A percentile compares a stretch with the other conserved stretches of the same genome.
These are phyloP conservation scores for Pedinophyceae sp. DNA, from an alignment of 139 green algal species.

Conservation along the genomic window DNA sequence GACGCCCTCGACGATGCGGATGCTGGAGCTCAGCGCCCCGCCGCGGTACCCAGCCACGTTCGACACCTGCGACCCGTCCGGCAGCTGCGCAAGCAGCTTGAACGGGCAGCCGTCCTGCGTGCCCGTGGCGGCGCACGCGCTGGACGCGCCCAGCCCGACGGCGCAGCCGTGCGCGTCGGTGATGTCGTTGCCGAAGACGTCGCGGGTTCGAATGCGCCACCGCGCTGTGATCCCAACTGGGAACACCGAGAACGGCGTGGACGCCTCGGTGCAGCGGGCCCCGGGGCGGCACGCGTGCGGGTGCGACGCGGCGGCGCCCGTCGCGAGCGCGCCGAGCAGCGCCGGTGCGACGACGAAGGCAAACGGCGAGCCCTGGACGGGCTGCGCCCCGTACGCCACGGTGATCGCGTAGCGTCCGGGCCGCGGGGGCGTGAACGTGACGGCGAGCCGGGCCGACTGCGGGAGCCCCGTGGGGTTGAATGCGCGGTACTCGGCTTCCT, in stretches of 20 bases:
- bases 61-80: not conserved
- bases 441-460: no score
- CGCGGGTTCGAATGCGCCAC: constrained; percentile 6
- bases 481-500: no score
- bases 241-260: not conserved
- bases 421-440: no score
- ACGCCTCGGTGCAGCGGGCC: not conserved
- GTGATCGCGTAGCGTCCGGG: no score
- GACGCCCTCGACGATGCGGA: not conserved
- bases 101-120: not conserved
- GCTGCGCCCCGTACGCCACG: no score
- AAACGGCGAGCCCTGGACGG: not conserved
- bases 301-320: not conserved
- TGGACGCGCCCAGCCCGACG: not conserved
- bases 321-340: not conserved
- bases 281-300: no score
- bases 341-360: not conserved
- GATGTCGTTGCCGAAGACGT: constrained; percentile 12
- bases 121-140: not conserved
- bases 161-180: constrained; percentile 1
- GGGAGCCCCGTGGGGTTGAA: no score
- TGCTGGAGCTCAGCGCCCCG: not conserved
- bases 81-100: not conserved
- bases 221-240: not conserved
- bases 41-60: not conserved